These are phyloP conservation scores for Paraleonurus japonicus DNA, from an alignment of 257 asterid genomes.

Conservation along the genomic window DNA sequence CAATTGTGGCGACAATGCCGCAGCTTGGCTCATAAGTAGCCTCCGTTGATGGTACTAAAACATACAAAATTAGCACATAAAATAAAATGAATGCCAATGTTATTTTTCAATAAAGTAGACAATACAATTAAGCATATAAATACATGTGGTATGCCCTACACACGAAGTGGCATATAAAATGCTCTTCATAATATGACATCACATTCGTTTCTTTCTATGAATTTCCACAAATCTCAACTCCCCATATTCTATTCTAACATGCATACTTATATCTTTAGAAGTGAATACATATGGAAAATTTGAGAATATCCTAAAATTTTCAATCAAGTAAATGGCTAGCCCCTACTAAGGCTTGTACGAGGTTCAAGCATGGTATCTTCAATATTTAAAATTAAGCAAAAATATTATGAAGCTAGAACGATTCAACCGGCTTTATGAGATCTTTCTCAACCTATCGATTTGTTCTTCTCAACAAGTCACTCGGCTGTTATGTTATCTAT, in stretches of 20 bases:
- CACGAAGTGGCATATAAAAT: neutral
- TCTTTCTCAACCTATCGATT: neutral
- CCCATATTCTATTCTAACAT: neutral
- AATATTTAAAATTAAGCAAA: neutral
- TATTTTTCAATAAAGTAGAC: neutral
- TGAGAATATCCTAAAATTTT: neutral
- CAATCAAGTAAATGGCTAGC: neutral
- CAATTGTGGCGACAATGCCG: neutral
- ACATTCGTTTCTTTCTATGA: neutral
- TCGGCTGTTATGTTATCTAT: neutral
- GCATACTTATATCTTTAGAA: neutral
- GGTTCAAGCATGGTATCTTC: neutral
- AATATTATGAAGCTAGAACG: neutral
- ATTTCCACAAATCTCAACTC: neutral
- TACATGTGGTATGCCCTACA: neutral
- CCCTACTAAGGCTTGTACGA: too few species aligned
- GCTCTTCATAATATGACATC: neutral
- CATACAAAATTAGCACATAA: slow-evolving; percentile 4
- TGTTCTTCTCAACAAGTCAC: neutral
- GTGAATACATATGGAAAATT: neutral
- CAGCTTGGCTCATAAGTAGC: neutral
- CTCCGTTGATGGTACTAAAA: slow-evolving; percentile 54
- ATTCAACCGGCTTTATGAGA: neutral
- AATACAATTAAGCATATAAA: neutral
- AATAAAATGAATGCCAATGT: neutral